Evolutionary conservation across 2,329 filamentous ascomycete genomes (phyloP).

Genomic region (Aspergillus sp.): DNA sequence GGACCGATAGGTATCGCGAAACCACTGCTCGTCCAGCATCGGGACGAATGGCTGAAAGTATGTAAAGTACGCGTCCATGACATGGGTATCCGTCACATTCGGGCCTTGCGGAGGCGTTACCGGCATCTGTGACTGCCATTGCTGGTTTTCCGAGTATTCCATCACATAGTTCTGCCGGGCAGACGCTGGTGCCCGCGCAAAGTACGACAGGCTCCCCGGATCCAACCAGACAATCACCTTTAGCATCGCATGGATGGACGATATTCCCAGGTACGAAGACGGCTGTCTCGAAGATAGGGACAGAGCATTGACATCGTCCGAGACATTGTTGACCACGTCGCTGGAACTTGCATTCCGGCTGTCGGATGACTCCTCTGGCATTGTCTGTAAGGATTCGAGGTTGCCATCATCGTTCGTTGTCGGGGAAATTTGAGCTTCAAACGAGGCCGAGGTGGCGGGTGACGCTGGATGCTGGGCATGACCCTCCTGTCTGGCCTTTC

Average conservation of each 20-base stretch:
- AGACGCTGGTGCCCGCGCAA: constrained; percentile 32
- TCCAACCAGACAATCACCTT: constrained; percentile 57
- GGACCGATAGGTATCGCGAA: constrained; percentile 56
- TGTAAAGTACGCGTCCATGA: constrained; percentile 69
- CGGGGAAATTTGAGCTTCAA: constrained; percentile 31
- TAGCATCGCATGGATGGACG: constrained; percentile 64
- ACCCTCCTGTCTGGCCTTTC: constrained; percentile 10
- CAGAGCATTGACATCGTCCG: constrained; percentile 62
- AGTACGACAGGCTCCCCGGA: constrained; percentile 40
- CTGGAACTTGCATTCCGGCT: constrained; percentile 40
- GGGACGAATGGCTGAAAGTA: constrained; percentile 63
- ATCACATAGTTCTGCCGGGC: constrained; percentile 8
- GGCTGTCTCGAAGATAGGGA: constrained; percentile 53
- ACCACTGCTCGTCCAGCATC: constrained; percentile 62
- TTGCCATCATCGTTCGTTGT: constrained; percentile 43
- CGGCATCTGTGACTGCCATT: constrained; percentile 27
- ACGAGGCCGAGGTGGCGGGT: constrained; percentile 42
- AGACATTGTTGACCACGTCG: constrained; percentile 52
- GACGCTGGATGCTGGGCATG: constrained; percentile 29
- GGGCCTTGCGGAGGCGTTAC: constrained; percentile 42
- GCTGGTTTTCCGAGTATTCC: constrained; percentile 13
- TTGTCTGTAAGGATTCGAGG: constrained; percentile 57
- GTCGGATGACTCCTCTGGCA: constrained; percentile 53
- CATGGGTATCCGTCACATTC: constrained; percentile 54
- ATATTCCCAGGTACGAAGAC: constrained; percentile 61